Base-by-base conservation (phyloP, 768 basidiomycete genomes). In the Gloeopeniophorella convolvens region DNA sequence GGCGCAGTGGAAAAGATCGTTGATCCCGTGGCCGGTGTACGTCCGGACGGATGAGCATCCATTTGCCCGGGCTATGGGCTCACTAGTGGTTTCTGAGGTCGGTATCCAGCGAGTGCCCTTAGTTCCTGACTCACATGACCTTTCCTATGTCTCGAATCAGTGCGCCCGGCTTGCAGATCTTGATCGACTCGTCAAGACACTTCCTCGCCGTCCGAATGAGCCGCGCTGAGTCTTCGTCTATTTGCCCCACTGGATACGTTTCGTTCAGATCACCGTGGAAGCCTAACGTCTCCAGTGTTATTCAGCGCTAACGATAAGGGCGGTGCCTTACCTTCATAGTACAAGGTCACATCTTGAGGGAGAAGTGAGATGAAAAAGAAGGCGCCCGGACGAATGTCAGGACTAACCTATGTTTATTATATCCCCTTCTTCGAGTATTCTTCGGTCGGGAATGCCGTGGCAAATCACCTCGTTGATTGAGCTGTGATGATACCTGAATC, bases 401-500 rank as follows among this genome's bases (percentile, higher is more conserved):
- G 48, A 63, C 73, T 51, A 55, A 85, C 89, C 93, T 45, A 99
- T 81, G 68, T 99, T 99, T 65, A 98, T 72, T 58, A 98, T 98
- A 68, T 99, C 96, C 15, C 96, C 96, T 57, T 97, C 90, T 60
- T 76, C 76, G 57, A 93, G 67, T 60, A 81, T 84, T 55, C 88
- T 71, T 62, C 85, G 75, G 70, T 95, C 91, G 31, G 94, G 93
- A 55, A 95, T 94, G 49, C 95, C 96, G 66, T 99, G 96, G 66
- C 96, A 98, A 60, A 99, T 94, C 43, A 79, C 86, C 67, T 98
- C 95, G 66, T 99, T 99, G 20, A 98, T 69, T 34, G 91, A 93
- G 18, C 89, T 89, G 58, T 37, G 39, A 47, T 31, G 24, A 21
- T n/a, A 10, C 23, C 48, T 31, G 36, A 45, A 18, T 16, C 33